phyloP scores from a whole-genome alignment of 257 asterid genomes.

The Nemophila menziesii region DNA sequence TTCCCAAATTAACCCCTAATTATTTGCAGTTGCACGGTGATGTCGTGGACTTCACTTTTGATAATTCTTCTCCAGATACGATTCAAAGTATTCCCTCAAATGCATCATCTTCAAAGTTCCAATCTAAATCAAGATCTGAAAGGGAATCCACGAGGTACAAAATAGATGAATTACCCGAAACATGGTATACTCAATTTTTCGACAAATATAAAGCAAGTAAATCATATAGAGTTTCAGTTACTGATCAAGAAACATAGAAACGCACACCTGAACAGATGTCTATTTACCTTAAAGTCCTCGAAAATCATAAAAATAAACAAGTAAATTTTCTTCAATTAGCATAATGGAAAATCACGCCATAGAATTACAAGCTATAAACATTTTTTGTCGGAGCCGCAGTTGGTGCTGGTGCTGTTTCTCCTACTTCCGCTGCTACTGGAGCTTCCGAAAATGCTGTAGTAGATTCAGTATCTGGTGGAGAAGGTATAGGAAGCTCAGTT shows the following conservation, averaged over 20 bases:
- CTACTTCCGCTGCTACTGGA: too few species aligned
- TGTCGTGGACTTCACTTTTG: conserved; percentile 82
- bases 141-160: conserved; percentile 45
- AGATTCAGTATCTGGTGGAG: too few species aligned
- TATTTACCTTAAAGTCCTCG: conserved; percentile 62
- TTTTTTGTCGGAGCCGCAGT: too few species aligned
- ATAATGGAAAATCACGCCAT: too few species aligned
- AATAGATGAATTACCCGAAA: conserved; percentile 71
- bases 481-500: too few species aligned
- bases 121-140: conserved; percentile 54
- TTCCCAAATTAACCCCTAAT: conserved; percentile 66
- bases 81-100: conserved; percentile 26
- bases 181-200: conserved; percentile 77
- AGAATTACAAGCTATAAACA: too few species aligned
- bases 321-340: too few species aligned
- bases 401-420: too few species aligned
- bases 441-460: too few species aligned
- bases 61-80: conserved; percentile 45
- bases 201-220: conserved; percentile 59
- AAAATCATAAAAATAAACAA: conserved; percentile 77
- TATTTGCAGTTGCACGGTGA: conserved; percentile 93
- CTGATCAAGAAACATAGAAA: conserved; percentile 68
- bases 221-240: conserved; percentile 54
- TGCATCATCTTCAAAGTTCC: conserved; percentile 31
- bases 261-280: conserved; percentile 91